A percentile compares a stretch with the other conserved stretches of the same genome.
These are phyloP conservation scores for Lonicera japonica DNA, from an alignment of 129 eudicot genomes.

Conservation along the genomic window DNA sequence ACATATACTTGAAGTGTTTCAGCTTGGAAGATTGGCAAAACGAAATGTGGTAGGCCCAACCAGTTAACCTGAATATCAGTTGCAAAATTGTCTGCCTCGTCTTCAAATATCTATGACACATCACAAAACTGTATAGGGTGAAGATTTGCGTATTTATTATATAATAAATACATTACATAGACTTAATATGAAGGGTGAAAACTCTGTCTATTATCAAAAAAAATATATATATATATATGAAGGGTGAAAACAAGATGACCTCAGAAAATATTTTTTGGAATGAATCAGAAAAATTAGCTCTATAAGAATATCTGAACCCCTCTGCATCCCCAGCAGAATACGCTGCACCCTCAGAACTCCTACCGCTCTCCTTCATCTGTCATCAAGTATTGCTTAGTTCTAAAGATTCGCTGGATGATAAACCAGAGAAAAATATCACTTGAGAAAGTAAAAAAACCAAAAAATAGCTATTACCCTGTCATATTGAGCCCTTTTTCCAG, in stretches of 20 bases:
- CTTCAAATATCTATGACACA: constrained; percentile 65
- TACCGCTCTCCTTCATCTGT: constrained; percentile 34
- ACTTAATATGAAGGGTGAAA: constrained; percentile 11
- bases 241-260: constrained; percentile 37
- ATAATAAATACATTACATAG: neutral
- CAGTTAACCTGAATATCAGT: constrained; percentile 63
- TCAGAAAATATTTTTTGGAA: constrained; percentile 87
- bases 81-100: constrained; percentile 43
- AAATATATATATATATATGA: neutral
- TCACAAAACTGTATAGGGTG: neutral
- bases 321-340: constrained; percentile 31
- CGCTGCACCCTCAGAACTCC: constrained; percentile 28
- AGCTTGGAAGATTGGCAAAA: neutral
- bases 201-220: too few relatives aligned
- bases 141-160: neutral
- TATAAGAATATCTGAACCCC: constrained; percentile 43
- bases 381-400: neutral
- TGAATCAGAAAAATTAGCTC: constrained; percentile 63
- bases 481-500: constrained; percentile 77
- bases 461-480: constrained; percentile 49
- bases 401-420: too few relatives aligned
- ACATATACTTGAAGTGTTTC: constrained; percentile 2
- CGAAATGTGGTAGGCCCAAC: constrained; percentile 4
- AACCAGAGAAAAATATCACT: constrained; percentile 8
- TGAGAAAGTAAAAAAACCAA: neutral